A percentile compares a stretch with the other conserved stretches of the same genome.
These are phyloP conservation scores for Rosa rugosa DNA, from an alignment of 306 rosid genomes.

Conservation along the genomic window DNA sequence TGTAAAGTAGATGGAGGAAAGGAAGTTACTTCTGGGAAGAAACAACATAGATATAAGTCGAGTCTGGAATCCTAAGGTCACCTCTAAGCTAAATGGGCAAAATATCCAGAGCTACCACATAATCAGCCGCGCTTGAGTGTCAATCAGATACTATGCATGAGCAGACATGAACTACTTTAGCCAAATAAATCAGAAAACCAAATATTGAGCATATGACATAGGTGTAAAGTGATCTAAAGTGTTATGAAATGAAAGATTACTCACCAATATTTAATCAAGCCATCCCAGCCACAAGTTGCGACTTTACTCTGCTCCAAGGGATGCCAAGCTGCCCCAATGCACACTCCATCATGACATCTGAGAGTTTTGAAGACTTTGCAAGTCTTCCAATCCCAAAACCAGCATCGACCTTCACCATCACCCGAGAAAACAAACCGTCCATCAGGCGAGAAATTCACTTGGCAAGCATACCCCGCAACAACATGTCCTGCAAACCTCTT, in stretches of 20 bases:
- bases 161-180: neutral
- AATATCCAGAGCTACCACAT: neutral
- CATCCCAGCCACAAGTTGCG: conserved; percentile 99
- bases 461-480: conserved; percentile 93
- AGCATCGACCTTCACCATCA: conserved; percentile 94
- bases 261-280: conserved; percentile 91
- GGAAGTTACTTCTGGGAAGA: neutral
- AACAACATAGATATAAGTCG: neutral
- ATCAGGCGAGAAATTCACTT: conserved; percentile 91
- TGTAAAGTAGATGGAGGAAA: neutral
- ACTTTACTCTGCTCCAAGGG: conserved; percentile 96
- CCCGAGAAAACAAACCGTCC: conserved; percentile 96
- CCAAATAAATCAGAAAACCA: conserved; percentile 3
- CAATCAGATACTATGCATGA: neutral
- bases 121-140: neutral
- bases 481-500: conserved; percentile 96
- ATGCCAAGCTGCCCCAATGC: conserved; percentile 94
- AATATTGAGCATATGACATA: conserved; percentile 6
- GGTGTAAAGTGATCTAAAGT: neutral
- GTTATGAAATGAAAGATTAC: conserved; percentile 34
- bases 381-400: conserved; percentile 99
- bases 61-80: neutral
- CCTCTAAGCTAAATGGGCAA: neutral
- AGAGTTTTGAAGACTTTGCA: conserved; percentile 97
- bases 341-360: conserved; percentile 89